Evolutionary conservation across 176 grass and related monocot genomes (phyloP), one percentile per base, ranked within the genome.

Genomic region (Paspalum vaginatum): DNA sequence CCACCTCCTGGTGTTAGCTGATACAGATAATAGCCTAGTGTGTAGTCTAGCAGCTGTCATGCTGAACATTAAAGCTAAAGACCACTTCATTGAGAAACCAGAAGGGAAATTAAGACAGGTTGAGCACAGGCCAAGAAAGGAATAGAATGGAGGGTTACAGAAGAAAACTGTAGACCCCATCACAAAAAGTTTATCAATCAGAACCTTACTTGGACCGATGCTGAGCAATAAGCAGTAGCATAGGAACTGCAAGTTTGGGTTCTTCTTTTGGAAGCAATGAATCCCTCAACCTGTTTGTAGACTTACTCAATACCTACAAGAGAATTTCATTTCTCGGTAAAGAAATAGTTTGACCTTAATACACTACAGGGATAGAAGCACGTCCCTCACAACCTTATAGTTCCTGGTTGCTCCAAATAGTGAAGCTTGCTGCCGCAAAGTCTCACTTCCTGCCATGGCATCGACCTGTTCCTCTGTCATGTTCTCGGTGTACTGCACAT

Each of bases 391-490:
- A 84, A 97, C 97, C 97, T 99, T 99, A 87, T 91, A 93, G 77
- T 96, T 99, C 68, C 81, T 86, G 39, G 88, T 89, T 72, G 87
- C 91, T 54, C 93, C 97, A 67, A 95, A 95, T 14, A 91, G 79
- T 70, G 88, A 95, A 80, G 97, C 81, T 81, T 99, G 97, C 70
- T 91, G 90, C 41, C 93, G 79, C 85, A 99, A 85, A 6, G 93
- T 99, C 68, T 96, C 97, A 79, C 97, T 93, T 54, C 97, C 97
- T 76, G 97, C 88, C 97, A 93, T 95, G 85, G 93, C 93, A 74
- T 95, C 88, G 53, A 99, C 90, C 82, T 99, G 97, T 71, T 99
- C 97, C 78, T 96, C 97, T 14, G 97, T 99, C 90, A 99, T 91
- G 82, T 99, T 99, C 83, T 99, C 97, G 2, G 93, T 99, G 76